Percentiles rank a stretch among this genome's conserved stretches.
These are phyloP conservation scores for Neonectria coccinea DNA, from an alignment of 2,329 filamentous ascomycete species.

Conservation along the genomic window DNA sequence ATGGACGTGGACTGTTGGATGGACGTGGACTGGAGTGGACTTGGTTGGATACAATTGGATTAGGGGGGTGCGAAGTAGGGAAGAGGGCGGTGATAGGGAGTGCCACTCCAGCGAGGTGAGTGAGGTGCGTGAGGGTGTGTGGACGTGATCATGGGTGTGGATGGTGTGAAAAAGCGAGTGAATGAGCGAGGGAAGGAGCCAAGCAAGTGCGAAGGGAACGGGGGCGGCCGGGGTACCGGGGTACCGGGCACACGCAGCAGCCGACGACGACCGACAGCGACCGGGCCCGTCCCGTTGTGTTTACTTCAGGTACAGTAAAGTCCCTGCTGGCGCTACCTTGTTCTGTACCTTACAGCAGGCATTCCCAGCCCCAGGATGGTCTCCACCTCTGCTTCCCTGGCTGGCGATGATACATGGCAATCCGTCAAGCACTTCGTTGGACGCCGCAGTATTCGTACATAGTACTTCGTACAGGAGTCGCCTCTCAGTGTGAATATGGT, in stretches of 20 bases:
- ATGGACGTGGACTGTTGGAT: conserved; percentile 52
- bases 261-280: conserved; percentile 4
- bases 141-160: conserved; percentile 2
- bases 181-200: conserved; percentile 3
- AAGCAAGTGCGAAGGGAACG: conserved; percentile 19
- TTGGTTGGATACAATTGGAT: conserved; percentile 33
- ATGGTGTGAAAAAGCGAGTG: conserved; percentile 19
- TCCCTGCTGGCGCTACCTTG: background rate
- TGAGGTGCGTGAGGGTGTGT: background rate
- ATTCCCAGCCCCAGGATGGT: background rate
- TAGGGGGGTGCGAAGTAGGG: conserved; percentile 18
- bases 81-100: conserved; percentile 22
- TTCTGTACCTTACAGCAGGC: conserved; percentile 5
- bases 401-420: background rate
- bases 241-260: conserved; percentile 11
- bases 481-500: background rate
- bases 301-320: conserved; percentile 7
- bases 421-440: background rate
- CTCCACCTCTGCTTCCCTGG: background rate
- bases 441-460: background rate
- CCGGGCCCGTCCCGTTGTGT: background rate
- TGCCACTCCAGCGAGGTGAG: background rate
- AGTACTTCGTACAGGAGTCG: background rate
- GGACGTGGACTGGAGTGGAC: conserved; percentile 48
- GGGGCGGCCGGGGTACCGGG: conserved; percentile 16